Evolutionary conservation across 345 rosid genomes (phyloP).

Genomic region (Sonneratia alba): DNA sequence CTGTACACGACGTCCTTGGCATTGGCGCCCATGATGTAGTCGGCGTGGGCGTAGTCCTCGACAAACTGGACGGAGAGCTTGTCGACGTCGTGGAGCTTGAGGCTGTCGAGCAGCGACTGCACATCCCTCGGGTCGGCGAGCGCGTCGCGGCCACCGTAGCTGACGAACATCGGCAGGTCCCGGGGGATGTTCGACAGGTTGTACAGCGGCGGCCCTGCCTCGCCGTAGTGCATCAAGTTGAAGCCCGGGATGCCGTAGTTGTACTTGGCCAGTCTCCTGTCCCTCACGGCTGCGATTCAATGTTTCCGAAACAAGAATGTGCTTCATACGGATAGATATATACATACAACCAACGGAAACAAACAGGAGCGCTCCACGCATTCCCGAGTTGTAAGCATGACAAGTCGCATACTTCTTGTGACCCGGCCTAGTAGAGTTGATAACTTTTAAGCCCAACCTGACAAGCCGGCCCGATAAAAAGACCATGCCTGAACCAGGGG

Average conservation of each 20-base stretch:
- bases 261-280: constrained; percentile 51
- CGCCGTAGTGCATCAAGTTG: constrained; percentile 57
- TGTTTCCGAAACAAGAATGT: neutral
- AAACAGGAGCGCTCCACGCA: no score
- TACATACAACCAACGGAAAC: no score
- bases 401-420: no score
- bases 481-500: no score
- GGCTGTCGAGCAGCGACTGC: constrained; percentile 36
- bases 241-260: constrained; percentile 44
- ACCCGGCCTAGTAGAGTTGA: no score
- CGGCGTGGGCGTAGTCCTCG: constrained; percentile 66
- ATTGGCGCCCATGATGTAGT: constrained; percentile 75
- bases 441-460: no score
- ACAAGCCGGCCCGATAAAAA: no score
- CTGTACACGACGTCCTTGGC: constrained; percentile 77
- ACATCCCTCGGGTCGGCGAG: constrained; percentile 64
- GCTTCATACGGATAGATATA: neutral
- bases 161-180: constrained; percentile 56
- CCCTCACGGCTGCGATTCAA: constrained; percentile 47
- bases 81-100: constrained; percentile 55
- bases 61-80: constrained; percentile 57
- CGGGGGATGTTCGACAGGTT: constrained; percentile 67
- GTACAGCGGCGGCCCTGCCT: constrained; percentile 52
- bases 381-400: no score
- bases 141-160: constrained; percentile 67